Evolutionary conservation across 78 protist species (phyloP).

Genomic region (Dictyostelium citrinum): DNA sequence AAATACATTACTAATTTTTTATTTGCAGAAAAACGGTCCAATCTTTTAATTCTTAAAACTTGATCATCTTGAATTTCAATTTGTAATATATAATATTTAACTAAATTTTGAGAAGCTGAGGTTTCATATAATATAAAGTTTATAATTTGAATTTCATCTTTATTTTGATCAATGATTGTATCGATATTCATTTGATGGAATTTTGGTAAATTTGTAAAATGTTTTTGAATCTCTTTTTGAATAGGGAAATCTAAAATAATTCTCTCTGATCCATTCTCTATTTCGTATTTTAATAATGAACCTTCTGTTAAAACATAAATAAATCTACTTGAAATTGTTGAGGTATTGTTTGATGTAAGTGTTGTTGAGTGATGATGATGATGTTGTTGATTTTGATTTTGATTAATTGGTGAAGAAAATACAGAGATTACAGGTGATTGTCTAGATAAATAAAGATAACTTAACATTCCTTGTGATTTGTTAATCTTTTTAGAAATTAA

Average conservation of each 20-base stretch:
- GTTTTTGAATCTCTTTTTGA: conserved; percentile 21
- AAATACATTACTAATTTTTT: neutral
- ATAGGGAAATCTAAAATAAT: conserved; percentile 7
- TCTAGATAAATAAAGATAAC: conserved; percentile 29
- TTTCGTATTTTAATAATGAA: conserved; percentile 49
- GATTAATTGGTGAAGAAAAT: neutral
- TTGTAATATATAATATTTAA: neutral
- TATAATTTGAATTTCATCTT: neutral
- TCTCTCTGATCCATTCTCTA: conserved; percentile 16
- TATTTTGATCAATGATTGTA: neutral
- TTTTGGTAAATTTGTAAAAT: neutral
- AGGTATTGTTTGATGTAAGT: neutral
- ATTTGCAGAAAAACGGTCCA: neutral
- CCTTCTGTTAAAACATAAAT: conserved; percentile 42
- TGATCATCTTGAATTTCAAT: conserved; percentile 22
- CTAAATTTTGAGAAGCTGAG: neutral
- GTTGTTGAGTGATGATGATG: neutral
- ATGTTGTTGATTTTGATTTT: neutral
- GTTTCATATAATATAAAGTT: conserved; percentile 9
- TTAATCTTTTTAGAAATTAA: conserved; percentile 28
- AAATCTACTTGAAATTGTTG: neutral
- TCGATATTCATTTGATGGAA: neutral
- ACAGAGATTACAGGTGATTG: conserved; percentile 28
- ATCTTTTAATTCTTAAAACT: neutral
- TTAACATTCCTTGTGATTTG: conserved; percentile 44